Percentiles rank a stretch among this genome's conserved stretches.
Evolutionary conservation across 2,329 filamentous ascomycete genomes (phyloP).

Genomic region (Cladobotryum protrusum): DNA sequence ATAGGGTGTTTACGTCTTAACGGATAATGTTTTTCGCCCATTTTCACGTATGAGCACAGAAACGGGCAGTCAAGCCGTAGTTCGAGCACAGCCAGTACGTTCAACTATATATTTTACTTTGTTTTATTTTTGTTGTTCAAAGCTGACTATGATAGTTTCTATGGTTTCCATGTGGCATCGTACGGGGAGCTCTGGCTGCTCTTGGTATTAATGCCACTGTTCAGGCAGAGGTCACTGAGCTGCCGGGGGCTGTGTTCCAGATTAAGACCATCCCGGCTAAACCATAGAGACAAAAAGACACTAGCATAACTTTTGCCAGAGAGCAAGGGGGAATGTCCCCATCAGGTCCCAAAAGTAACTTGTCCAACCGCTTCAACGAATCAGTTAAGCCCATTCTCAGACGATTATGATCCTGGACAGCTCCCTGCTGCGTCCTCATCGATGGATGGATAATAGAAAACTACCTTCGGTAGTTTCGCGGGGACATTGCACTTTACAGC

Average conservation of each 20-base stretch:
- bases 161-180: slow-evolving; percentile 91
- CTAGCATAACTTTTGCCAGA: neutral
- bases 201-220: slow-evolving; percentile 88
- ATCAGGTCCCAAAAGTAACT: too few species aligned
- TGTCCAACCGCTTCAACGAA: too few species aligned
- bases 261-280: slow-evolving; percentile 73
- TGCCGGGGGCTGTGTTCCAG: slow-evolving; percentile 89
- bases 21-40: slow-evolving; percentile 85
- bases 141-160: slow-evolving; percentile 58
- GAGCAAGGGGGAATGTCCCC: too few species aligned
- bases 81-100: slow-evolving; percentile 72
- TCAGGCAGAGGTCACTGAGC: slow-evolving; percentile 79
- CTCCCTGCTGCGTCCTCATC: too few species aligned
- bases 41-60: slow-evolving; percentile 86
- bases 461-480: slow-evolving; percentile 8
- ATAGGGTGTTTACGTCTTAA: slow-evolving; percentile 90
- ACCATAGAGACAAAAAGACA: slow-evolving; percentile 3
- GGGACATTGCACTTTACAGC: slow-evolving; percentile 27
- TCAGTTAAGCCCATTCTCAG: too few species aligned
- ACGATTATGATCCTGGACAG: too few species aligned
- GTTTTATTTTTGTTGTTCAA: slow-evolving; percentile 1
- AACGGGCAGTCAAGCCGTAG: slow-evolving; percentile 63
- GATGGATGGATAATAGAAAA: neutral
- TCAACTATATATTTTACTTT: neutral
- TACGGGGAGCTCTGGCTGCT: slow-evolving; percentile 85